Percentiles rank a stretch among this genome's conserved stretches.
phyloP scores from a whole-genome alignment of 305 asterid species.

The Fraxinus sp. region DNA sequence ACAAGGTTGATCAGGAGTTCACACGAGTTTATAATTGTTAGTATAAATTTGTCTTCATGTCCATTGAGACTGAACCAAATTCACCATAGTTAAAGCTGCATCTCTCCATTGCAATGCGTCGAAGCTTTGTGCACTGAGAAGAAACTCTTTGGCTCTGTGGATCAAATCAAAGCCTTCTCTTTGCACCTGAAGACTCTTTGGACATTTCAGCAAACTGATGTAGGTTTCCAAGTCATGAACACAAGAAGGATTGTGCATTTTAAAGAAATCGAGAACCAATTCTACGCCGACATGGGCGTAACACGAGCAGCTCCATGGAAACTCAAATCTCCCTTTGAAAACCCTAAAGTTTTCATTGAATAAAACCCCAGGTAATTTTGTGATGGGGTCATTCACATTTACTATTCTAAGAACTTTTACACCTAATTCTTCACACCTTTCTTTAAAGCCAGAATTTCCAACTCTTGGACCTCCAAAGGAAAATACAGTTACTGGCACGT shows the following conservation, averaged over 20 bases:
- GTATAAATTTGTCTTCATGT: neutral
- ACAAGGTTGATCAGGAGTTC: neutral
- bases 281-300: constrained; percentile 67
- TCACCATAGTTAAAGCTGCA: constrained; percentile 33
- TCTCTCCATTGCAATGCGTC: constrained; percentile 34
- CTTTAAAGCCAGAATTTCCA: constrained; percentile 60
- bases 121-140: constrained; percentile 22
- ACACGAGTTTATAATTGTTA: neutral
- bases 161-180: constrained; percentile 26
- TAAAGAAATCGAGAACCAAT: constrained; percentile 48
- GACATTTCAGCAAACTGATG: constrained; percentile 43
- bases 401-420: constrained; percentile 56
- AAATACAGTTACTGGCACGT: constrained; percentile 55
- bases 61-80: constrained; percentile 37
- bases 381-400: constrained; percentile 59
- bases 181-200: constrained; percentile 19
- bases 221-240: constrained; percentile 59
- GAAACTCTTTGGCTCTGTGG: constrained; percentile 37
- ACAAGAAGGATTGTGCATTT: constrained; percentile 56
- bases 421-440: constrained; percentile 60
- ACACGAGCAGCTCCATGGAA: constrained; percentile 51
- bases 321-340: constrained; percentile 31
- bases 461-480: constrained; percentile 82
- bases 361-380: constrained; percentile 61
- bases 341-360: constrained; percentile 53